Evolutionary conservation across 441 rosid species (phyloP), one percentile per base, ranked within the genome.

Genomic region (Gossypium lobatum): DNA sequence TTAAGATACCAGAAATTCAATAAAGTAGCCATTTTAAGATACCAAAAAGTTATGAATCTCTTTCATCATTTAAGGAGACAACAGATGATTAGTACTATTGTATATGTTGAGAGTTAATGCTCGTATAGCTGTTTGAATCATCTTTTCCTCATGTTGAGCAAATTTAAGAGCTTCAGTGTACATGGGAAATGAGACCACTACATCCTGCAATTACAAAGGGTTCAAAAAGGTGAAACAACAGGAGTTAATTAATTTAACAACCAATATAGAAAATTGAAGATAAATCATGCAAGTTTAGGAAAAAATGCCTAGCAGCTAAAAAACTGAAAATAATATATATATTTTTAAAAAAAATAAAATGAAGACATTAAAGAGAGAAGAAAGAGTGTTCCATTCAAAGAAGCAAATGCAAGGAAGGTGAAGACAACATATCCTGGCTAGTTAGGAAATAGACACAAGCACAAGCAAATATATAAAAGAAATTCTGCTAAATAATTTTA

Each of bases 121-220:
- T 65, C 86, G 92, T 71, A 91, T 87, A 81, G 92, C 96, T 60
- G 88, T 84, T 85, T 83, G 93, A 70, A 91, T 88, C 96, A 91
- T 88, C 85, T 86, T 91, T 83, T 88, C 96, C 76, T 85, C 86
- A 75, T 84, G 87, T 68, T 81, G 83, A 71, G 89, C 81, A 86
- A 91, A 88, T 83, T 86, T 88, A 73, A 87, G 85, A 64, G 93
- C 91, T 76, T 85, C 91, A 64, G 76, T 80, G 64, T 91, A 91
- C 71, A 87, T 42, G 39, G 91, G 92, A 79, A 91, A 91, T 63
- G 96, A 84, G 53, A 87, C 78, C 52, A 85, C 90, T 75, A 42
- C 72, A 76, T 88, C 93, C 93, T 91, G 85, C 74, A 75, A 59
- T 26, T 39, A 53, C 5, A 8, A 17, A 59, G 46, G 55, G 75